Percentiles rank a stretch among this genome's conserved stretches.
These are phyloP conservation scores for Saprolegnia parasitica DNA, from an alignment of 352 stramenopile species.

Conservation along the genomic window DNA sequence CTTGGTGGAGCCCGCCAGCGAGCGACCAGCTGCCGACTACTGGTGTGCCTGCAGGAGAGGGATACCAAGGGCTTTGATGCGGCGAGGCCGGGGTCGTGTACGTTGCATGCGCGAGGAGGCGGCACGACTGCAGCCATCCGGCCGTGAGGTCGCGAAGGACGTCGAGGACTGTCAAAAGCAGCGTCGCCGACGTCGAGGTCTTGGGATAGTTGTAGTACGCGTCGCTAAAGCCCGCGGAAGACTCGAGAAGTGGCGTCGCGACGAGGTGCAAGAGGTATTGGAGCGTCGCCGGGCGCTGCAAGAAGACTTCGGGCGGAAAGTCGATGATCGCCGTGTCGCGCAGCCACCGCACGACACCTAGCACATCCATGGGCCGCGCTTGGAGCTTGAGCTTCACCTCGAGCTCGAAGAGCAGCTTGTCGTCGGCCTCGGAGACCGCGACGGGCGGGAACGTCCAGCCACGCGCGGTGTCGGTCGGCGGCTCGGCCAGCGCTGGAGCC, in stretches of 20 bases:
- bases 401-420: constrained; percentile 75
- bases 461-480: background rate
- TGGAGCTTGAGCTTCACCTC: constrained; percentile 62
- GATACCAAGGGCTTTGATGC: background rate
- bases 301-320: constrained; percentile 67
- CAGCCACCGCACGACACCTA: constrained; percentile 48
- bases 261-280: constrained; percentile 61
- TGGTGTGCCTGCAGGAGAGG: background rate
- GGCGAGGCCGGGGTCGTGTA: background rate
- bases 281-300: constrained; percentile 53
- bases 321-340: constrained; percentile 52
- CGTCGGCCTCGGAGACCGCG: constrained; percentile 48
- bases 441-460: constrained; percentile 62
- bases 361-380: constrained; percentile 45
- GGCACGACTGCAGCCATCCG: background rate
- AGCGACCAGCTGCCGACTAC: background rate
- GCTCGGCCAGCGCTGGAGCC: too few species aligned
- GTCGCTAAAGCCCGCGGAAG: background rate
- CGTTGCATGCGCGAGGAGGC: background rate
- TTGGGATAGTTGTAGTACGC: background rate
- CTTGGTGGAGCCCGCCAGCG: background rate
- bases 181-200: background rate
- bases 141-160: background rate
- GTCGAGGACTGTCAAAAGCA: background rate
- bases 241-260: constrained; percentile 49